A percentile compares a stretch with the other conserved stretches of the same genome.
Evolutionary conservation across 148 eudicot genomes (phyloP).

Genomic region (Selenicereus undatus): DNA sequence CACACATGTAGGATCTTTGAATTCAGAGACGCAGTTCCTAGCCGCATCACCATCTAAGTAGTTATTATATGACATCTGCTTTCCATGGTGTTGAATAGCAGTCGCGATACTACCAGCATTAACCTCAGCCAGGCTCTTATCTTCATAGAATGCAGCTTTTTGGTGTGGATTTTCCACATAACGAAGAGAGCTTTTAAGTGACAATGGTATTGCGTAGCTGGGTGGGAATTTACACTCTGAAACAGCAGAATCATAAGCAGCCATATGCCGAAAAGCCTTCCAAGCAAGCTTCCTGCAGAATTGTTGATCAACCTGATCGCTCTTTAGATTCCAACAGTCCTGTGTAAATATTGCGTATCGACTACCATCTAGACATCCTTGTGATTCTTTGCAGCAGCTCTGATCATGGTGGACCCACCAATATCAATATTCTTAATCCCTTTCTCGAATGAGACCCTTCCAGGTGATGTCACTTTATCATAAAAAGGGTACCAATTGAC

Average conservation of each 20-base stretch:
- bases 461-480: constrained; percentile 74
- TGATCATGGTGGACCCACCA: constrained; percentile 98
- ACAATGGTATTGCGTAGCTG: constrained; percentile 65
- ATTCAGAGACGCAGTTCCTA: constrained; percentile 97
- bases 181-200: constrained; percentile 70
- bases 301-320: constrained; percentile 47
- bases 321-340: constrained; percentile 59
- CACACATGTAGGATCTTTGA: constrained; percentile 85
- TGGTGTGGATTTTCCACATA: constrained; percentile 99
- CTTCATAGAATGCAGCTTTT: constrained; percentile 87
- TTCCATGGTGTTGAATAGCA: constrained; percentile 94
- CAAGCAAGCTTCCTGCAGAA: constrained; percentile 81
- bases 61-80: constrained; percentile 99
- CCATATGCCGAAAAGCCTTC: constrained; percentile 92
- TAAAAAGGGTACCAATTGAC: constrained; percentile 97
- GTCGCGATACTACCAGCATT: constrained; percentile 93
- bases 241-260: constrained; percentile 96
- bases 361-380: constrained; percentile 91
- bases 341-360: constrained; percentile 76
- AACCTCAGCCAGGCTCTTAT: constrained; percentile 87
- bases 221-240: constrained; percentile 95
- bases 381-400: constrained; percentile 99
- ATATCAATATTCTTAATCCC: constrained; percentile 98
- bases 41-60: constrained; percentile 99
- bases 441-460: constrained; percentile 73